Percentiles rank a stretch among this genome's conserved stretches.
phyloP scores from a whole-genome alignment of 73 alveolate genomes.

The Blepharisma stoltei region DNA sequence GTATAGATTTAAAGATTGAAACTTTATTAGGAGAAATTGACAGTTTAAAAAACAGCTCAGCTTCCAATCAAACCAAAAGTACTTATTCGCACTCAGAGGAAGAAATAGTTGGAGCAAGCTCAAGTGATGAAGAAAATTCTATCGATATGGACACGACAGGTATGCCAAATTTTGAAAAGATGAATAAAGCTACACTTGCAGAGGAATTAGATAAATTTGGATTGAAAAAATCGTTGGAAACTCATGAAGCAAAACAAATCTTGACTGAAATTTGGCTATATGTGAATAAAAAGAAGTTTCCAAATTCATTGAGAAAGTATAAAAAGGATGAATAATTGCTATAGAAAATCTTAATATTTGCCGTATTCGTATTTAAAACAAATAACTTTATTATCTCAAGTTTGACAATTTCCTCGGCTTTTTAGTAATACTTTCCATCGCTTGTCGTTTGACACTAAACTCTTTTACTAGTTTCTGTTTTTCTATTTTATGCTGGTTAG shows the following conservation, averaged over 20 bases:
- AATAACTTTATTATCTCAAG: too few relatives aligned
- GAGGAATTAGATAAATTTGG: neutral
- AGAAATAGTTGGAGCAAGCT: too few relatives aligned
- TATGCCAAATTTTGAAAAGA: slow-evolving; percentile 5
- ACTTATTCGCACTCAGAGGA: too few relatives aligned
- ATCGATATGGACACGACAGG: neutral
- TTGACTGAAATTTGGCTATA: slow-evolving; percentile 6
- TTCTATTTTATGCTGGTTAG: slow-evolving; percentile 28
- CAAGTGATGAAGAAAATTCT: too few relatives aligned
- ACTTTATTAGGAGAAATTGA: neutral
- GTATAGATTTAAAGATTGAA: neutral
- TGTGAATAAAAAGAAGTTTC: neutral
- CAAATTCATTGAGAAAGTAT: neutral
- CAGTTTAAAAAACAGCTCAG: too few relatives aligned
- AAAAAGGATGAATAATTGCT: neutral
- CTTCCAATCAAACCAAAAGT: too few relatives aligned
- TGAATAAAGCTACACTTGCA: neutral
- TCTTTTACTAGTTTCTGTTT: slow-evolving; percentile 13
- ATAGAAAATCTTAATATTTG: neutral
- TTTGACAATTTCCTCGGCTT: neutral
- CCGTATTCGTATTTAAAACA: too few relatives aligned
- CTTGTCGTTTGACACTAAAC: slow-evolving; percentile 21
- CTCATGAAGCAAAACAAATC: neutral
- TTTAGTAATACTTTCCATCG: slow-evolving; percentile 14
- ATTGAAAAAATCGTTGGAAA: slow-evolving; percentile 2